phyloP scores from a whole-genome alignment of 305 asterid species.

The Fraxinus velutina region DNA sequence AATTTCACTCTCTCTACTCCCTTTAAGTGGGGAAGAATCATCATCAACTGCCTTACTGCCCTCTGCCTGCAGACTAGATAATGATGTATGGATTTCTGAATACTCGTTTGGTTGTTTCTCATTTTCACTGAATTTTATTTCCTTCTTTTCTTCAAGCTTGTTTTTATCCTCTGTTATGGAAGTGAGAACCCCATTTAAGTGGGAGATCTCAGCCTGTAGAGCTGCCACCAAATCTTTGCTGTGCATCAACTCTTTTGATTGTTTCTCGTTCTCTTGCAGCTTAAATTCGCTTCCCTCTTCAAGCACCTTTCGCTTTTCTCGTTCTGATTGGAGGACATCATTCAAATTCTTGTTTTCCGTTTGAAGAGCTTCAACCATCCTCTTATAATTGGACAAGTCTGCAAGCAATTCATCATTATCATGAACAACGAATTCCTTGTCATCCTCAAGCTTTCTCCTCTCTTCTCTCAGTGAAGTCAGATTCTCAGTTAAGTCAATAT shows the following conservation, averaged over 20 bases:
- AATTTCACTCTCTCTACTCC: slow-evolving; percentile 29
- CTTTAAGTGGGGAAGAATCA: slow-evolving; percentile 31
- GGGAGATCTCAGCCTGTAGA: slow-evolving; percentile 57
- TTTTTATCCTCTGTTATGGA: slow-evolving; percentile 48
- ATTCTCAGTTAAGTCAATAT: slow-evolving; percentile 29
- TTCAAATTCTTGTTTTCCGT: slow-evolving; percentile 46
- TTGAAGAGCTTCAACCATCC: slow-evolving; percentile 48
- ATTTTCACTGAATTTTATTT: slow-evolving; percentile 33
- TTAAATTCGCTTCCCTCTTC: slow-evolving; percentile 46
- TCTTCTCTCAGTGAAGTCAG: slow-evolving; percentile 48
- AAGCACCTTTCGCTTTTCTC: slow-evolving; percentile 51
- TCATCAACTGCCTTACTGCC: neutral
- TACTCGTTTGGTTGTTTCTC: slow-evolving; percentile 51
- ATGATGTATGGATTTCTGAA: slow-evolving; percentile 35
- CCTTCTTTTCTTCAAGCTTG: slow-evolving; percentile 55
- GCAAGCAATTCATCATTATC: slow-evolving; percentile 55
- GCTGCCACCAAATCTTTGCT: slow-evolving; percentile 42
- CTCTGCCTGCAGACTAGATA: slow-evolving; percentile 43
- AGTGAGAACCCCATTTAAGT: slow-evolving; percentile 34
- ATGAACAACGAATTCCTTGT: slow-evolving; percentile 41
- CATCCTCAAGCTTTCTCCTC: slow-evolving; percentile 46
- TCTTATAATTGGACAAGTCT: slow-evolving; percentile 45
- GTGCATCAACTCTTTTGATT: slow-evolving; percentile 48
- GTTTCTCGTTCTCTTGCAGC: slow-evolving; percentile 40
- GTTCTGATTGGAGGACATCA: slow-evolving; percentile 34